Conservation (phyloP, 768 basidiomycete genomes). For the Hebeloma cylindrosporum region DNA sequence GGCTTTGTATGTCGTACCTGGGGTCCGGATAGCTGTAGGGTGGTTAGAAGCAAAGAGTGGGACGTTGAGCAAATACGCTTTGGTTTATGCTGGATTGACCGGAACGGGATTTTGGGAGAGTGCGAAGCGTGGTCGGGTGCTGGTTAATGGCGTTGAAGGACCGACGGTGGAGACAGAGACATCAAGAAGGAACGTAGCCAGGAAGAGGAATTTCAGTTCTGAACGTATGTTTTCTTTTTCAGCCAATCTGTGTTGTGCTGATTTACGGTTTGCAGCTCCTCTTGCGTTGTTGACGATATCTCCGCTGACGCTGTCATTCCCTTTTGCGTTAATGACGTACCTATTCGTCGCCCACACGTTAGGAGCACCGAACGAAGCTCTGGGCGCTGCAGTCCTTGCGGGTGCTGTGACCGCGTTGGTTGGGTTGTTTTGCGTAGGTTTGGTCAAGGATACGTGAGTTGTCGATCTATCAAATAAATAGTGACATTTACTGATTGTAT, state of each 20-base stretch:
- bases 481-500: not conserved
- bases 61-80: slow-evolving; percentile 56
- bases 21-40: slow-evolving; percentile 48
- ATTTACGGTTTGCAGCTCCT: slow-evolving; percentile 39
- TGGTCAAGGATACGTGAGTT: slow-evolving; percentile 67
- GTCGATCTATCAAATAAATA: not conserved
- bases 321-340: slow-evolving; percentile 81
- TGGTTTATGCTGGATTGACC: slow-evolving; percentile 75
- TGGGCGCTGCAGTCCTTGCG: slow-evolving; percentile 73
- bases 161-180: not conserved
- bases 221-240: slow-evolving; percentile 49
- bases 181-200: slow-evolving; percentile 21
- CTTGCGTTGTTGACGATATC: slow-evolving; percentile 75
- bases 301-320: slow-evolving; percentile 77
- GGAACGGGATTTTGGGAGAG: slow-evolving; percentile 67
- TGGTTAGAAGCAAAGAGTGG: slow-evolving; percentile 56
- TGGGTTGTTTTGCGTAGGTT: slow-evolving; percentile 78
- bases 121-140: slow-evolving; percentile 48
- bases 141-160: slow-evolving; percentile 32
- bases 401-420: slow-evolving; percentile 81
- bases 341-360: slow-evolving; percentile 87
- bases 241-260: not conserved
- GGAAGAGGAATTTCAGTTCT: slow-evolving; percentile 48
- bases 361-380: slow-evolving; percentile 64
- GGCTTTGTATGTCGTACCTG: slow-evolving; percentile 44